Conservation (phyloP, 1,284 basidiomycete genomes). For the Ceratobasidium sp. region DNA sequence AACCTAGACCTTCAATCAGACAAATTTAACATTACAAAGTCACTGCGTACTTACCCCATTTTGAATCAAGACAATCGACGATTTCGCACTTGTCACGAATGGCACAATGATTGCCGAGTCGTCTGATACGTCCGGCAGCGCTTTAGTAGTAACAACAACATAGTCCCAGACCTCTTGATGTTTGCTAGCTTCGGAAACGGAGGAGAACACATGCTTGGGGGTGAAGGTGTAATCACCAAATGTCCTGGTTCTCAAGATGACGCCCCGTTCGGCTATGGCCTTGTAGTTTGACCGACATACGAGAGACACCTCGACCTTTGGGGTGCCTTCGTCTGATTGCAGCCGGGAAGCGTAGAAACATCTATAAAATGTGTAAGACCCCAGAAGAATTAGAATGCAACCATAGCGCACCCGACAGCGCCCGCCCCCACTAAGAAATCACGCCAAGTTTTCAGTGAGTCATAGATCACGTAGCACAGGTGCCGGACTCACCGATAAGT, state of each 20-base stretch:
- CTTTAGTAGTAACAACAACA: constrained; percentile 59
- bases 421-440: constrained; percentile 55
- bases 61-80: constrained; percentile 58
- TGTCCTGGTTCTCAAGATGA: constrained; percentile 55
- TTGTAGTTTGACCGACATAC: constrained; percentile 59
- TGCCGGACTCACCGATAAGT: constrained; percentile 8
- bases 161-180: constrained; percentile 55
- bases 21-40: not conserved
- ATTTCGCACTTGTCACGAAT: constrained; percentile 50
- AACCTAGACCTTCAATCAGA: constrained; percentile 48
- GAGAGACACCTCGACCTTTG: constrained; percentile 55
- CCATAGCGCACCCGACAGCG: constrained; percentile 54
- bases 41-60: constrained; percentile 52
- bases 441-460: not conserved
- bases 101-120: constrained; percentile 55
- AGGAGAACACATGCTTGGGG: constrained; percentile 55
- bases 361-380: not conserved
- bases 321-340: constrained; percentile 48
- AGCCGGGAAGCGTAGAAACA: constrained; percentile 59
- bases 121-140: constrained; percentile 56
- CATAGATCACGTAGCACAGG: not conserved
- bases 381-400: not conserved
- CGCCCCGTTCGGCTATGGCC: constrained; percentile 54
- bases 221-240: constrained; percentile 58
- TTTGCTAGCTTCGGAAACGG: constrained; percentile 51